phyloP scores from a whole-genome alignment of 345 rosid genomes.

The Geranium brycei region DNA sequence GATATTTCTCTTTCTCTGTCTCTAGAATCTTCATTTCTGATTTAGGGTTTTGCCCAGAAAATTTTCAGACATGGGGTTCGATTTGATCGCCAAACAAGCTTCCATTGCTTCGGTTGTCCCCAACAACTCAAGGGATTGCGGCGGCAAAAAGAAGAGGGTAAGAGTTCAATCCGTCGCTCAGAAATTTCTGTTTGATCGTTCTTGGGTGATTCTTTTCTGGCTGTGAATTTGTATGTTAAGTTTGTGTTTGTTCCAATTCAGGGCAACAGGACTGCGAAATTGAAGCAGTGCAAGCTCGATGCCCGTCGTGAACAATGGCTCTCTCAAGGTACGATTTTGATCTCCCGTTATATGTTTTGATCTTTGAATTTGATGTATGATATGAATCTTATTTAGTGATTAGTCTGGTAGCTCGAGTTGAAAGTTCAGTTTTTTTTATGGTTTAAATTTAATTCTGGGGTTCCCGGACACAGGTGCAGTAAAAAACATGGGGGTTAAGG shows the following conservation, averaged over 20 bases:
- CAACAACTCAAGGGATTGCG: slow-evolving; percentile 32
- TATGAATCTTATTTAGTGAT: background rate
- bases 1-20: slow-evolving; percentile 5
- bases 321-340: slow-evolving; percentile 39
- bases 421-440: background rate
- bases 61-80: slow-evolving; percentile 37
- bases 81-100: slow-evolving; percentile 35
- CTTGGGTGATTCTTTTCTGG: no score
- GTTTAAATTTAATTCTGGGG: background rate
- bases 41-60: slow-evolving; percentile 33
- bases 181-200: background rate
- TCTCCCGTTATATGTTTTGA: background rate
- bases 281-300: slow-evolving; percentile 75
- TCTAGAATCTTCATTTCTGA: slow-evolving; percentile 6
- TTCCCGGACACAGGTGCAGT: slow-evolving; percentile 25
- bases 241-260: slow-evolving; percentile 16
- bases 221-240: no score
- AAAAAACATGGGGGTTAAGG: slow-evolving; percentile 35
- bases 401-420: background rate
- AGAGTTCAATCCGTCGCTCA: background rate
- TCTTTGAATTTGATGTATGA: background rate
- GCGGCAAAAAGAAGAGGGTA: slow-evolving; percentile 59
- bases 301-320: slow-evolving; percentile 90
- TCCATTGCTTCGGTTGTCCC: slow-evolving; percentile 27
- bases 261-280: slow-evolving; percentile 62